Conservation (phyloP, 2,329 filamentous ascomycete genomes). For the Epichloe gansuensis region DNA sequence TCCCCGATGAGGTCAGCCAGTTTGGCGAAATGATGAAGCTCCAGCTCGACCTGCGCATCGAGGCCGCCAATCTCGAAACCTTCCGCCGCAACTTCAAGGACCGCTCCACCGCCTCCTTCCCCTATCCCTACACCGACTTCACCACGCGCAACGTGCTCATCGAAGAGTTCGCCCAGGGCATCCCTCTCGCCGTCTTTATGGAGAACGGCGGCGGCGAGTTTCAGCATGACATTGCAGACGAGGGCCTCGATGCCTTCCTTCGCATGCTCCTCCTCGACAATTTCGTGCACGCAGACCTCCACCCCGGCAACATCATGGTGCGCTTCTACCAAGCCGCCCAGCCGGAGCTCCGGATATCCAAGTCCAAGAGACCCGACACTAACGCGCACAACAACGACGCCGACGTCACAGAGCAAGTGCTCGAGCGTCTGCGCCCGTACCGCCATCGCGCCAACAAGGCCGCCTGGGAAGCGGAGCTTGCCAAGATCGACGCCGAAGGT, state of each 20-base stretch:
- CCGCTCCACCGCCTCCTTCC: constrained; percentile 89
- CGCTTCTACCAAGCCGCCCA: constrained; percentile 82
- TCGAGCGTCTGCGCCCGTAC: constrained; percentile 65
- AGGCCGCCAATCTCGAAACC: constrained; percentile 75
- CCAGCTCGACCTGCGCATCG: constrained; percentile 91
- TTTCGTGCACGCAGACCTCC: constrained; percentile 90
- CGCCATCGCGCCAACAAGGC: constrained; percentile 46
- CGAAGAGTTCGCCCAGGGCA: constrained; percentile 91
- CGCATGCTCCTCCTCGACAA: constrained; percentile 97
- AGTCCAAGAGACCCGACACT: constrained; percentile 10
- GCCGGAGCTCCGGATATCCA: constrained; percentile 41
- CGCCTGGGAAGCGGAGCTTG: constrained; percentile 63
- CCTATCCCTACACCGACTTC: constrained; percentile 84
- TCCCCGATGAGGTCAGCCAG: constrained; percentile 85
- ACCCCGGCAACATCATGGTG: constrained; percentile 98
- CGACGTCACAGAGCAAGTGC: constrained; percentile 79
- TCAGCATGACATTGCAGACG: constrained; percentile 85
- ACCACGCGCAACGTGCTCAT: constrained; percentile 86
- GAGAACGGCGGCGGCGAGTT: constrained; percentile 86
- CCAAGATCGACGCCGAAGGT: constrained; percentile 69
- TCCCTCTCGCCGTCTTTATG: constrained; percentile 80
- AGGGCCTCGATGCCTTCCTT: constrained; percentile 88
- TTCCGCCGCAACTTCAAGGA: constrained; percentile 88
- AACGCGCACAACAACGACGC: constrained; percentile 34
- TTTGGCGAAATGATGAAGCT: constrained; percentile 98